Evolutionary conservation across 257 asterid genomes (phyloP).

Genomic region (Cruciata laevipes): DNA sequence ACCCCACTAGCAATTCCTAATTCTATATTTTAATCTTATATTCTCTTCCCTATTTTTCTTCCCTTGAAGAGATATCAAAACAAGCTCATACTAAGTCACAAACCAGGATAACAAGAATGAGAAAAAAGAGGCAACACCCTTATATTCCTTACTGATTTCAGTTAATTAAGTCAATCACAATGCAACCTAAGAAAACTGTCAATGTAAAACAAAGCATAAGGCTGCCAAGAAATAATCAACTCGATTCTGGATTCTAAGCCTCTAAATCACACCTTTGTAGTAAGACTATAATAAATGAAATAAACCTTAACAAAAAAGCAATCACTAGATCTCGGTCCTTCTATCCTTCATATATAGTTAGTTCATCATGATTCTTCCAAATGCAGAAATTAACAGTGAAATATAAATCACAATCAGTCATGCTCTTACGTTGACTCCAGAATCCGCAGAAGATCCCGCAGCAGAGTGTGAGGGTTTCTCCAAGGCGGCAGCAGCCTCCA

Average conservation of each 20-base stretch:
- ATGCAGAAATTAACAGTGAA: neutral
- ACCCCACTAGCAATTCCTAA: neutral
- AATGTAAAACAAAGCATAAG: neutral
- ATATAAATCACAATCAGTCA: neutral
- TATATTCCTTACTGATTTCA: neutral
- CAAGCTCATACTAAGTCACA: neutral
- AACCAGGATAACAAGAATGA: neutral
- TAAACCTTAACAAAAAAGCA: neutral
- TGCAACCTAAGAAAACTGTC: neutral
- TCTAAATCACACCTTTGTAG: neutral
- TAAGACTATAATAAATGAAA: neutral
- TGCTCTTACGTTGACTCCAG: conserved; percentile 64
- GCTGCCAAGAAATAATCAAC: neutral
- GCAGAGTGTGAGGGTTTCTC: conserved; percentile 30
- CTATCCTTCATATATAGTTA: too few species aligned
- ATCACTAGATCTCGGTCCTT: too few species aligned
- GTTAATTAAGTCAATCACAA: neutral
- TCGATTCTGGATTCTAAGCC: neutral
- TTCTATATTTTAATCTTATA: neutral
- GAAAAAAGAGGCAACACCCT: too few species aligned
- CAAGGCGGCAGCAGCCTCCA: conserved; percentile 36
- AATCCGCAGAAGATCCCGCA: conserved; percentile 41
- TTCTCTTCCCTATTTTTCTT: neutral
- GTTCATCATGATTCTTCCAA: neutral
- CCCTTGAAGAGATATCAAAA: neutral